Conservation (phyloP, 192 early-diverging fungal genomes). For the Podila verticillata region DNA sequence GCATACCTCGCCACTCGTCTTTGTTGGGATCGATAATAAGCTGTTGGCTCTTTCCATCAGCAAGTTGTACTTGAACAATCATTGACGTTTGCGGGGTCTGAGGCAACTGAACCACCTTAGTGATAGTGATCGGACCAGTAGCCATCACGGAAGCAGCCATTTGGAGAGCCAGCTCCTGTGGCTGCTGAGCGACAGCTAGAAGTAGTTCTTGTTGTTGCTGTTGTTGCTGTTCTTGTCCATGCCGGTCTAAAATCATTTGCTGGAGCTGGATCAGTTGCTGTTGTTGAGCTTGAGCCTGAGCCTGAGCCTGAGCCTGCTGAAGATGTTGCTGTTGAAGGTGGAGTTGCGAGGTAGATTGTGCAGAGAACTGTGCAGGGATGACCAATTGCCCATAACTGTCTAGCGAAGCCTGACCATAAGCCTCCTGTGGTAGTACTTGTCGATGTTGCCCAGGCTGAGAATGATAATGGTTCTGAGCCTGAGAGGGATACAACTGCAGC, state of each 20-base stretch:
- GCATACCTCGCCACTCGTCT: slow-evolving; percentile 36
- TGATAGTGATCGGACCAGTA: slow-evolving; percentile 19
- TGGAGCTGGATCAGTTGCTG: slow-evolving; percentile 61
- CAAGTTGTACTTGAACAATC: slow-evolving; percentile 42
- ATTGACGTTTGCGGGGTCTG: slow-evolving; percentile 12
- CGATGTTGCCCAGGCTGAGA: slow-evolving; percentile 26
- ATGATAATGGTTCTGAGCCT: slow-evolving; percentile 16
- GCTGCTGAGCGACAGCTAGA: slow-evolving; percentile 13
- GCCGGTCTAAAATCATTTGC: slow-evolving; percentile 54
- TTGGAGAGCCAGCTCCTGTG: slow-evolving; percentile 13
- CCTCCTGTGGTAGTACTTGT: background rate
- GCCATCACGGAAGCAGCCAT: slow-evolving; percentile 14
- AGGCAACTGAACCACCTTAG: slow-evolving; percentile 30
- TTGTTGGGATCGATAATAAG: slow-evolving; percentile 28
- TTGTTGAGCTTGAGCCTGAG: slow-evolving; percentile 48
- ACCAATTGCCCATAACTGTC: slow-evolving; percentile 20
- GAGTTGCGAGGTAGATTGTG: slow-evolving; percentile 14
- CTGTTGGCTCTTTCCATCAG: slow-evolving; percentile 40
- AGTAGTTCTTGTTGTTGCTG: slow-evolving; percentile 47
- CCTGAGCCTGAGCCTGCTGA: slow-evolving; percentile 26
- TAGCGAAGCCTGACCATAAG: slow-evolving; percentile 12
- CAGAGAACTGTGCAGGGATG: slow-evolving; percentile 3
- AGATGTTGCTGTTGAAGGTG: slow-evolving; percentile 37
- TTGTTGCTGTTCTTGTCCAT: slow-evolving; percentile 54
- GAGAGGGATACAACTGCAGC: slow-evolving; percentile 3